Conservation (phyloP, 75 land plant genomes). For the Picea sitchensis region DNA sequence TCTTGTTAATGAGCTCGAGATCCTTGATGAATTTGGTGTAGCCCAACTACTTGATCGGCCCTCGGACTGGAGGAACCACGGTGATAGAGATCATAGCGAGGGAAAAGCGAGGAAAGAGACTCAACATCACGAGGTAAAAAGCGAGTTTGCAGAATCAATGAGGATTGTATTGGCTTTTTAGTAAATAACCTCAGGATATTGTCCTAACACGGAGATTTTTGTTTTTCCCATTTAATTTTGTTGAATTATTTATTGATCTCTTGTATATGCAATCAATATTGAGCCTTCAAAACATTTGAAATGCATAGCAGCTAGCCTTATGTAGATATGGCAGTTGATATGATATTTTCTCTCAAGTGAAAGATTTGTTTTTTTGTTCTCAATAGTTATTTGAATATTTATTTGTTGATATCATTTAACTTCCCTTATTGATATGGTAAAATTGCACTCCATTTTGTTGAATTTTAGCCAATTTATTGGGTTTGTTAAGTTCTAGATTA, state of each 20-base stretch:
- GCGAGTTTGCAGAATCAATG: too few relatives aligned
- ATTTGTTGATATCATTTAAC: neutral
- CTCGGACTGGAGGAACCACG: too few relatives aligned
- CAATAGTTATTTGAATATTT: neutral
- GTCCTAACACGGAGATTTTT: neutral
- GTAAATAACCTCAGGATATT: neutral
- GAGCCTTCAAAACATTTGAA: neutral
- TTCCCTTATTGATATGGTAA: neutral
- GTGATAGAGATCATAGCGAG: too few relatives aligned
- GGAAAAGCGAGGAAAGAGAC: too few relatives aligned
- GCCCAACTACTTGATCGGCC: too few relatives aligned
- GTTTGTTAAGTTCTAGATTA: neutral
- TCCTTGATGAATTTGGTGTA: too few relatives aligned
- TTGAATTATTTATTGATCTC: neutral
- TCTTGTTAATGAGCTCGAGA: too few relatives aligned
- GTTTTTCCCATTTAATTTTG: neutral
- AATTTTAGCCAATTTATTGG: neutral
- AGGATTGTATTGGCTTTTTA: too few relatives aligned
- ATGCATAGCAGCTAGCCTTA: neutral
- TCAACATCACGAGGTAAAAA: too few relatives aligned
- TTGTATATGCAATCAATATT: neutral
- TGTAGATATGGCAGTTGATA: neutral
- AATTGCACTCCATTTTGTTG: neutral
- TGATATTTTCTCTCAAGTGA: neutral
- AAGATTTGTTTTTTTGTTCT: neutral